Base-by-base conservation (phyloP, 805 yeast species). In the Candida orba region DNA sequence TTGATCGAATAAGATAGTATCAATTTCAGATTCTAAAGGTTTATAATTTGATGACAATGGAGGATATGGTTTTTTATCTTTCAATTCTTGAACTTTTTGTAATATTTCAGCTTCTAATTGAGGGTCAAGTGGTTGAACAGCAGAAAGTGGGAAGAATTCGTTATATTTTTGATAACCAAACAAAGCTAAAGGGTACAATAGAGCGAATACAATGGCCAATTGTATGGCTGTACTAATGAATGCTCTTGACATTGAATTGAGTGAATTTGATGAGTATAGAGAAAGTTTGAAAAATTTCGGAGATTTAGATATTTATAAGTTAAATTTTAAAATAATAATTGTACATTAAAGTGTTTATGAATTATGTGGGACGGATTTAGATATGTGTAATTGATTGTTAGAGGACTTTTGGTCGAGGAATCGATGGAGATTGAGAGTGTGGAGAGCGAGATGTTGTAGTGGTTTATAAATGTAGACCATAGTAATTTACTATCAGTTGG, bases 21-120 rank as follows among this genome's bases (percentile, higher is more conserved):
- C 9, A 8, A 43, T 24, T 4, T 32, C 29, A 4, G 31, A 5
- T 25, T 39, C 41, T 12, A 25, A 32, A 15, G 36, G 24, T 18
- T 31, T 17, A 6, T 23, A 17, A 10, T 25, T 12, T 8, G 46
- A 43, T 18, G 32, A 32, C 22, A 43, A 13, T 33, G 46, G 38
- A 12, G 43, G 41, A 14, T 22, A 15, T 13, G 43, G 46, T 12
- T n/a, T 7, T 25, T 27, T 31, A 6, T 32, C 34, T 6, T 39
- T 36, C 12, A 43, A 32, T 7, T 34, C 18, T 17, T 43, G 30
- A 7, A 43, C 46, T 32, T 43, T 31, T 15, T 25, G 23, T 14
- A 24, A 18, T 9, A 42, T 36, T 18, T 33, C 14, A 18, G 38
- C 37, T 23, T 46, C 36, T 14, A 25, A 13, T 24, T 39, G 37